These are phyloP conservation scores for Gnomoniopsis sp. DNA, from an alignment of 2,329 filamentous ascomycete species.

Conservation along the genomic window DNA sequence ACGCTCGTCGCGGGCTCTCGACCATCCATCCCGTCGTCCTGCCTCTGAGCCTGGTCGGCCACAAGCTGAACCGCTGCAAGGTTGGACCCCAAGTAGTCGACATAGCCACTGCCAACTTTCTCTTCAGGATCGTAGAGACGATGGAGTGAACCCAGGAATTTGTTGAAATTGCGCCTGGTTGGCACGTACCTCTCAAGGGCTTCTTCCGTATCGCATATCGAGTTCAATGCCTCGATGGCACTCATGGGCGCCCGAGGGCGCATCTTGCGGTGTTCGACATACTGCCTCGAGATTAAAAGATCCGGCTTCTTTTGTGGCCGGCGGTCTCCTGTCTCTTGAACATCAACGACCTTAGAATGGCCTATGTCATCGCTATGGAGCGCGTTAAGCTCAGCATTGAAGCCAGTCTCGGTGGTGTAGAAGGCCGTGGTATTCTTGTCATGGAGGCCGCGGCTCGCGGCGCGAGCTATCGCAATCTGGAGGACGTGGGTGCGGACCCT, in stretches of 20 bases:
- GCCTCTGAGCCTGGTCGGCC: constrained; percentile 3
- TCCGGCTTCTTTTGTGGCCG: too few species aligned
- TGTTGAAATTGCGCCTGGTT: background rate
- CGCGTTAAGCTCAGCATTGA: constrained; percentile 62
- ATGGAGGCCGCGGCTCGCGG: constrained; percentile 38
- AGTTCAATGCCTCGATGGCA: constrained; percentile 13
- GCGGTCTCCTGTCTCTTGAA: too few species aligned
- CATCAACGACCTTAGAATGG: too few species aligned
- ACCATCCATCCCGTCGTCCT: background rate
- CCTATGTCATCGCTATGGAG: too few species aligned
- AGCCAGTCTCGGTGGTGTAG: constrained; percentile 65
- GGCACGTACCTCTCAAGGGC: constrained; percentile 9
- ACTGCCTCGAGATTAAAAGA: background rate
- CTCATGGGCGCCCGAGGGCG: background rate
- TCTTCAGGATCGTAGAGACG: background rate
- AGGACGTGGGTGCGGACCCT: constrained; percentile 53
- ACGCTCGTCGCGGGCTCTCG: constrained; percentile 21
- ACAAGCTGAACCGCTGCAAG: constrained; percentile 3
- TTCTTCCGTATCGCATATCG: constrained; percentile 20
- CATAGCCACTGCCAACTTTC: background rate
- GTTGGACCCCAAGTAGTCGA: background rate
- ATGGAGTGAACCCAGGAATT: constrained; percentile 11
- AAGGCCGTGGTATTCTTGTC: constrained; percentile 55
- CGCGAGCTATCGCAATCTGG: constrained; percentile 44
- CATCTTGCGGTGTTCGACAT: constrained; percentile 3